Evolutionary conservation across 106 monocot genomes (phyloP), one percentile per base, ranked within the genome.

Genomic region (Platanthera guangdongensis): DNA sequence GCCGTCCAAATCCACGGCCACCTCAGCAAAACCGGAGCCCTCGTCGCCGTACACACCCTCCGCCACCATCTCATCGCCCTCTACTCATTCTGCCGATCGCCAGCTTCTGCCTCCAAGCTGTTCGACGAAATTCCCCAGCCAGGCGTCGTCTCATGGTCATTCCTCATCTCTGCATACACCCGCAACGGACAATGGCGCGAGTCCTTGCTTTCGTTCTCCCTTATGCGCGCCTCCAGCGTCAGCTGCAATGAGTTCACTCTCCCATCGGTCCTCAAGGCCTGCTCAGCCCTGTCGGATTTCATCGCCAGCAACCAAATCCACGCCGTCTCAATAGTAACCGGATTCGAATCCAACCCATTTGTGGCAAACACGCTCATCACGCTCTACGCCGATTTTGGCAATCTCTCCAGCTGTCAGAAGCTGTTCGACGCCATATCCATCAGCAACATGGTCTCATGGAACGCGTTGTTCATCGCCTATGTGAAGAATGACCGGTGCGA

Each of bases 101-200:
- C 85, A 2, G 0, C 9, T 7, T 21, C 6, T 13, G 89, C 94
- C 68, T 86, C 82, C 72, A 55, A 79, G 9, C 74, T 99, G 78
- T 94, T 99, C 84, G 88, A 92, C 78, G 91, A 89, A 90, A 86
- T 92, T 16, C 80, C 88, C 78, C 48, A 76, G 49, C 90, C 94
- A 9, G 76, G 82, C 79, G 81, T 86, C 57, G 53, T 90, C 73
- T 79, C 90, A 4, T 95, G 80, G 76, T 91, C 93, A 10, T 71
- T 84, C 15, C 87, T 88, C 76, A 79, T 91, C 68, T 87, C 94
- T 22, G 46, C 83, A 50, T 91, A 83, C 80, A 72, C 84, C 76
- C 71, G 64, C 80, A 86, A 79, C 50, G 77, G 77, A 3, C 81
- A 91, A 71, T 47, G 57, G 73, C 55, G 25, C 5, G 79, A 89